These are phyloP conservation scores for Eucalyptus sideroxylon DNA, from an alignment of 345 rosid genomes.

Conservation along the genomic window DNA sequence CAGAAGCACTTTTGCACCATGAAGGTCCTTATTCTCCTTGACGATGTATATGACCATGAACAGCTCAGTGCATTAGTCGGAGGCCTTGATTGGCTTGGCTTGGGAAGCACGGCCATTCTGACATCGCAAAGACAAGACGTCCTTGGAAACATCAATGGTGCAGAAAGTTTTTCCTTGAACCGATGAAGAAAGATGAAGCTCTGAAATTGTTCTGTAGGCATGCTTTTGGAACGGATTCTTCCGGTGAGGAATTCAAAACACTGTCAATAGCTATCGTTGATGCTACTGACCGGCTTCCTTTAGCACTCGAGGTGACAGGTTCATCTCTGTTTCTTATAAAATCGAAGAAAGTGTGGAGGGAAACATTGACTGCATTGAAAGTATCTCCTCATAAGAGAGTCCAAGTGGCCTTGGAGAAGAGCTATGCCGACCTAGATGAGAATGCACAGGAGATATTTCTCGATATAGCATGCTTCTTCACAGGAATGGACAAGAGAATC, in stretches of 20 bases:
- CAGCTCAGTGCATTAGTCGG: neutral
- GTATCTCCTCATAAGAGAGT: neutral
- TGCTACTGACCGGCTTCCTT: fast-evolving
- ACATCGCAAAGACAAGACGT: fast-evolving
- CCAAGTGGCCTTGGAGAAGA: fast-evolving
- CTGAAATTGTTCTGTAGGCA: neutral
- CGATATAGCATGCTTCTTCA: neutral
- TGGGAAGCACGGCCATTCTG: fast-evolving
- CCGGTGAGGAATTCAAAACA: fast-evolving
- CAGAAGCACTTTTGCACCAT: fast-evolving
- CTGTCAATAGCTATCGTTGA: fast-evolving
- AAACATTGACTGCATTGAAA: neutral
- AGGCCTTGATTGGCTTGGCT: neutral
- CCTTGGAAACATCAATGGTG: fast-evolving
- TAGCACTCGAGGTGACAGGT: neutral
- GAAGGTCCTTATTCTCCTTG: neutral
- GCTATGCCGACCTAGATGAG: fast-evolving
- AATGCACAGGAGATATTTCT: neutral
- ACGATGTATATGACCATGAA: fast-evolving
- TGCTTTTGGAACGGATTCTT: neutral
- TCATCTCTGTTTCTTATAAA: neutral
- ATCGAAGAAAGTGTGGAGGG: neutral
- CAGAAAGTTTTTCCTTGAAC: fast-evolving
- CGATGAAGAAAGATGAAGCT: neutral
- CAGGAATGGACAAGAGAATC: fast-evolving